These are phyloP conservation scores for Eremomyces bilateralis DNA, from an alignment of 495 filamentous ascomycete genomes.

Conservation along the genomic window DNA sequence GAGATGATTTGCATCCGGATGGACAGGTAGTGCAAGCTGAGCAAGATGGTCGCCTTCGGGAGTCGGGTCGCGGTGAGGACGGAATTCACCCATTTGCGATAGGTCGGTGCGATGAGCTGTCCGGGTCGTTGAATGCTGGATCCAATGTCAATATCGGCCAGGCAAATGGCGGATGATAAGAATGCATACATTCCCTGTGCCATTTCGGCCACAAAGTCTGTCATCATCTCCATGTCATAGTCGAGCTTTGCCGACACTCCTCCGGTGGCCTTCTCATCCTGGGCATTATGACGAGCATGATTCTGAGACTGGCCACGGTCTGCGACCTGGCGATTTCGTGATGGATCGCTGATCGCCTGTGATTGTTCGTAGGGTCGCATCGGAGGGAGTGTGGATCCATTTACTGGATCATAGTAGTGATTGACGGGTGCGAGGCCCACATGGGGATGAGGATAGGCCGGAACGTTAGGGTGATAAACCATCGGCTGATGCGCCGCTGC, in stretches of 20 bases:
- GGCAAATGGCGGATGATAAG: constrained; percentile 35
- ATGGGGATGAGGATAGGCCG: too few relatives aligned
- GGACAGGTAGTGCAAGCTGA: constrained; percentile 78
- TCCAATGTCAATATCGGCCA: constrained; percentile 50
- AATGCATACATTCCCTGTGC: constrained; percentile 58
- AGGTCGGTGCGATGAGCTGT: constrained; percentile 40
- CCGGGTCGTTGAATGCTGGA: constrained; percentile 54
- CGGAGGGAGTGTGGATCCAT: too few relatives aligned
- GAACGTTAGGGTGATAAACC: too few relatives aligned
- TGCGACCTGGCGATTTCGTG: too few relatives aligned
- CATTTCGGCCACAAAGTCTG: constrained; percentile 92
- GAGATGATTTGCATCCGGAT: constrained; percentile 59
- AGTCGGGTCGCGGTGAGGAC: constrained; percentile 87
- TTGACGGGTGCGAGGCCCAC: too few relatives aligned
- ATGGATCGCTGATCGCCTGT: too few relatives aligned
- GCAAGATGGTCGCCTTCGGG: constrained; percentile 82
- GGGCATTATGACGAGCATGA: constrained; percentile 12
- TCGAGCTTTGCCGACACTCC: constrained; percentile 91
- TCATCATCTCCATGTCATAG: constrained; percentile 97
- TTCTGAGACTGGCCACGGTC: too few relatives aligned
- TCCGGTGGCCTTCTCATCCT: constrained; percentile 30
- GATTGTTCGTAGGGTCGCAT: too few relatives aligned
- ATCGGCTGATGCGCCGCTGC: too few relatives aligned
- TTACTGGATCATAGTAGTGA: too few relatives aligned
- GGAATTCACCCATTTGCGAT: constrained; percentile 85